Conservation (phyloP, 1,139 yeast species). For the Hansenula anomala region DNA sequence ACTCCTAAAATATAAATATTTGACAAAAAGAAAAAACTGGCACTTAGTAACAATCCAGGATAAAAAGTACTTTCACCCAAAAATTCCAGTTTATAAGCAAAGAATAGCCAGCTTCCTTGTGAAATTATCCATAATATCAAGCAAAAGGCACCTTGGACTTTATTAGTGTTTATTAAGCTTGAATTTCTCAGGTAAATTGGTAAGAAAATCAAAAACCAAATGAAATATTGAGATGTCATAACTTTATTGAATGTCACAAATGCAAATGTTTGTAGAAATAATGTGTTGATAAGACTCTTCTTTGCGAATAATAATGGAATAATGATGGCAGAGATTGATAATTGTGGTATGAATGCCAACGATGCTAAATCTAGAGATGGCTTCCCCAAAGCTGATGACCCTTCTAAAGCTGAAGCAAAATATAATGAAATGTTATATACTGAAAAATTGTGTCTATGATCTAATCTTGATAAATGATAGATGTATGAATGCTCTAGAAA, state of each 20-base stretch:
- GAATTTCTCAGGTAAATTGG: conserved; percentile 65
- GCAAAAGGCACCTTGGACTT: conserved; percentile 33
- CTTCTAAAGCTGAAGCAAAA: conserved; percentile 43
- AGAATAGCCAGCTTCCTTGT: conserved; percentile 75
- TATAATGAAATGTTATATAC: conserved; percentile 78
- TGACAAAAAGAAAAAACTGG: conserved; percentile 61
- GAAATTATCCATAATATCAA: conserved; percentile 58
- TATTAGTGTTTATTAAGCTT: conserved; percentile 25
- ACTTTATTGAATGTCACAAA: conserved; percentile 93
- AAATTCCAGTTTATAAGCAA: conserved; percentile 80
- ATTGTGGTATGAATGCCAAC: conserved; percentile 81
- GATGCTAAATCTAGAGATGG: conserved; percentile 26
- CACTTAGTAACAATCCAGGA: conserved; percentile 53
- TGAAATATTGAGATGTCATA: conserved; percentile 88
- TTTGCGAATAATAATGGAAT: conserved; percentile 58
- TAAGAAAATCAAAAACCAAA: conserved; percentile 84
- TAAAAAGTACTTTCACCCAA: conserved; percentile 65
- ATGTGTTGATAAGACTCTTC: conserved; percentile 51
- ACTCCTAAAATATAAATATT: conserved; percentile 62
- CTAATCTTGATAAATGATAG: conserved; percentile 78
- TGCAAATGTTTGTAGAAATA: conserved; percentile 85
- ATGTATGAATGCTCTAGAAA: conserved; percentile 76
- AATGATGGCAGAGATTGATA: conserved; percentile 51
- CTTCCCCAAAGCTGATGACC: neutral
- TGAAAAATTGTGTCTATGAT: conserved; percentile 93